Evolutionary conservation across 768 basidiomycete species (phyloP), one percentile per base, ranked within the genome.

Genomic region (Leccinum longicurvipes): DNA sequence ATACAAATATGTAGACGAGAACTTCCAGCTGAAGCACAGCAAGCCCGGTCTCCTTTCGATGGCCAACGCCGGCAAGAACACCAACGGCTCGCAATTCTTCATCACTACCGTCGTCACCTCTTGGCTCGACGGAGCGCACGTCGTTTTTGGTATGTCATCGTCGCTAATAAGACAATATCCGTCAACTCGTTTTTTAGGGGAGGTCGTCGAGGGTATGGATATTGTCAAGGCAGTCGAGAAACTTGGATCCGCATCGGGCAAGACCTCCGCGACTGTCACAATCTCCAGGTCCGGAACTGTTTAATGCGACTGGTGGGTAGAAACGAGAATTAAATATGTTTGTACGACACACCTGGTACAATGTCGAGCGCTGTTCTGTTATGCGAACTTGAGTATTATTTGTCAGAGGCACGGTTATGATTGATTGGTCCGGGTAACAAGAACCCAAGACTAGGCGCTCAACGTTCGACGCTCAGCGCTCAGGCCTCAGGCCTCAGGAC

Each of bases 1-100:
- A 23, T 54, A 47, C 53, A 48, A 68, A 74, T 73, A 2, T 15
- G 57, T 68, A 82, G 94, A 96, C 65, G 94, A 96, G 76, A 95
- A 94, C 79, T 90, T 91, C 72, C 63, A 76, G 60, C 67, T 84
- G 57, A 86, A 83, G 73, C 94, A 97, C 79, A 79, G 72, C 56
- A 87, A 85, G 66, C 79, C 78, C 23, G 83, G 83, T 50, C 67
- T 87, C 47, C 76, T 90, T 39, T 87, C 86, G 51, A 89, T 89
- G 86, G 91, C 91, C 23, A 93, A 94, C 66, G 81, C 86, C 6
- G 87, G 86, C 29, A 74, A 72, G 67, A 85, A 92, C 76, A 94
- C 93, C 61, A 95, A 95, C 67, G 92, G 89, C 14, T 89, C 82
- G 17, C 88, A 93, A 72, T 94, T 95, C 82, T 94, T 96, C 80